A percentile compares a stretch with the other conserved stretches of the same genome.
These are phyloP conservation scores for Tetrahymena malaccensis DNA, from an alignment of 73 alveolate species.

Conservation along the genomic window DNA sequence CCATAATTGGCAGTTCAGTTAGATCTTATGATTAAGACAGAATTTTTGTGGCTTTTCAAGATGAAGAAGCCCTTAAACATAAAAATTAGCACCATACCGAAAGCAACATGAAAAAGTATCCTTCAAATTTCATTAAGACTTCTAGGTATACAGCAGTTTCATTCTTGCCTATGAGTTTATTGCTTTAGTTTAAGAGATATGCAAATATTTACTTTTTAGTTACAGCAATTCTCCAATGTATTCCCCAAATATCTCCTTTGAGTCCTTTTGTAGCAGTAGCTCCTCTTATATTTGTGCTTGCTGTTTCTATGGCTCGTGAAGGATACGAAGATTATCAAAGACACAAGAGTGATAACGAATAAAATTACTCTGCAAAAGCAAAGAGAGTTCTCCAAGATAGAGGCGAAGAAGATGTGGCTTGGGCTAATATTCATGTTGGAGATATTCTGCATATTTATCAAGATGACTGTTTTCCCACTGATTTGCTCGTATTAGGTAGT, in stretches of 20 bases:
- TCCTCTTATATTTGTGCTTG: conserved; percentile 28
- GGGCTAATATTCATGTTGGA: conserved; percentile 80
- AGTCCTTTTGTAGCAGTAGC: conserved; percentile 56
- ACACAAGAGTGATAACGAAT: conserved; percentile 72
- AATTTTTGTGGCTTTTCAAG: neutral
- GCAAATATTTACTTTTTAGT: conserved; percentile 87
- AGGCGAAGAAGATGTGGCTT: neutral
- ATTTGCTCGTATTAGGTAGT: conserved; percentile 84
- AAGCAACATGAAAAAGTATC: neutral
- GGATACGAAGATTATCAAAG: conserved; percentile 87
- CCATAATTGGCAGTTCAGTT: neutral
- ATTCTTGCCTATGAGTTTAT: conserved; percentile 43
- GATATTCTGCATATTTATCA: conserved; percentile 74
- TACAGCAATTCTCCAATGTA: conserved; percentile 71
- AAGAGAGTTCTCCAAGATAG: conserved; percentile 1
- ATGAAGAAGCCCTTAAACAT: neutral
- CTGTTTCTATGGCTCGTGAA: conserved; percentile 32
- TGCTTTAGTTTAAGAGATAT: conserved; percentile 77
- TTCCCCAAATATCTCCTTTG: conserved; percentile 49
- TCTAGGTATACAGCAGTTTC: conserved; percentile 20
- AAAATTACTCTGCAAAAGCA: conserved; percentile 23
- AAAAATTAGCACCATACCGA: neutral
- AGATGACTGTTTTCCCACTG: conserved; percentile 96
- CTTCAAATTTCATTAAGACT: neutral
- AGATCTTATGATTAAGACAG: neutral